Evolutionary conservation across 192 early-diverging fungal species (phyloP).

Genomic region (Cladochytrium replicatum): DNA sequence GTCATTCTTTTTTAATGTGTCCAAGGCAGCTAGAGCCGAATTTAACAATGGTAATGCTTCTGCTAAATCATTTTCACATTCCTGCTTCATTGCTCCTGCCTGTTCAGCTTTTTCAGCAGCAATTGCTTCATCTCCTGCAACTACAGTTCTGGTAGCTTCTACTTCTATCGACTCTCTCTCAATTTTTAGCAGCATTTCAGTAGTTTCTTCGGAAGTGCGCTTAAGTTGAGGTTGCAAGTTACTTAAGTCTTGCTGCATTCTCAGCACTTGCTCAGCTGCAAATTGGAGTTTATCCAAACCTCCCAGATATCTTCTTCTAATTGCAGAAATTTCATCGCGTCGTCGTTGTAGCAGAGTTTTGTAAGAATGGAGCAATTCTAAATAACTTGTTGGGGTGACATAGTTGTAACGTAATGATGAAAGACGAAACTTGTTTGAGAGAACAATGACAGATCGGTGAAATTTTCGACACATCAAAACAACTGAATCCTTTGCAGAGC

Average conservation of each 20-base stretch:
- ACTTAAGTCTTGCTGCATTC: conserved; percentile 46
- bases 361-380: conserved; percentile 44
- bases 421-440: conserved; percentile 39
- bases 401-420: conserved; percentile 48
- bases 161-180: conserved; percentile 52
- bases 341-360: conserved; percentile 36
- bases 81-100: conserved; percentile 43
- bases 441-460: conserved; percentile 40
- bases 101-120: conserved; percentile 44
- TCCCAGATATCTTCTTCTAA: conserved; percentile 40
- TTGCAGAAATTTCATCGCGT: conserved; percentile 36
- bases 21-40: conserved; percentile 43
- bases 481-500: conserved; percentile 16
- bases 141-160: conserved; percentile 42
- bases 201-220: conserved; percentile 51
- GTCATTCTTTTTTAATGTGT: conserved; percentile 51
- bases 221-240: conserved; percentile 48
- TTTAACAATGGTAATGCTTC: conserved; percentile 50
- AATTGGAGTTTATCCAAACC: conserved; percentile 50
- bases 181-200: conserved; percentile 47
- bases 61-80: conserved; percentile 49
- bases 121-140: conserved; percentile 48
- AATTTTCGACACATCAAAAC: conserved; percentile 46
- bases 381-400: conserved; percentile 50
- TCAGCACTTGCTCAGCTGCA: conserved; percentile 46